Base-by-base conservation (phyloP, 106 monocot species). In the Acanthochlamys bracteata region DNA sequence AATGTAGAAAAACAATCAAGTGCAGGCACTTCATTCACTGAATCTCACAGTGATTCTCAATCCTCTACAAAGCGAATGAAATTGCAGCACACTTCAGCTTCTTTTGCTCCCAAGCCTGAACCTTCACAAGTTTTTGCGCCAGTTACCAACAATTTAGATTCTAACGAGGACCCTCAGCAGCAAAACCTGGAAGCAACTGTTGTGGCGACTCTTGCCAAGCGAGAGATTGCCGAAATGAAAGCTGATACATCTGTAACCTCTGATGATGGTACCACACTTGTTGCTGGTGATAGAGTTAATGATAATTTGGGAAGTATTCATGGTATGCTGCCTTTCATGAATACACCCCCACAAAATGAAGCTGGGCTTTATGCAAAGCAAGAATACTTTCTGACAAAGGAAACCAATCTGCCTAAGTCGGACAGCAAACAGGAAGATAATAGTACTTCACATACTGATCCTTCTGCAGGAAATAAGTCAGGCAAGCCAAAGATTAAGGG, bases 401-500 rank as follows among this genome's bases (percentile, higher is more conserved):
- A 83, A 25, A 65, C 52, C 39, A 68, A 72, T 53, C 69, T 65
- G 47, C 52, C 39, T 42, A 79, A 75, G 47, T 0, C 68, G 25
- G 98, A 89, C 42, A 45, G 59, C 47, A 87, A 89, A 69, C 71
- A 80, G 46, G 95, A 95, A 69, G 19, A 43, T 57, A 33, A 33
- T 33, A 66, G 60, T 61, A 73, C 68, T 56, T 63, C 58, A 64
- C 43, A 73, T 57, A 39, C 27, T 64, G 90, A 94, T 45, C 39
- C 66, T 61, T 64, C 70, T 20, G 49, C 79, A 72, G 78, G 69
- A 40, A 78, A 74, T 81, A 98, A 92, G 75, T 92, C 89, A 49
- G 98, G 92, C 41, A 99, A 99, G 76, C 92, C 98, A 65, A 99
- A 99, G 82, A 89, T 99, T 66, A 92, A 99, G 74, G 98, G 98